Evolutionary conservation across 1,284 basidiomycete species (phyloP).

Genomic region (Spongispora temasekensis): DNA sequence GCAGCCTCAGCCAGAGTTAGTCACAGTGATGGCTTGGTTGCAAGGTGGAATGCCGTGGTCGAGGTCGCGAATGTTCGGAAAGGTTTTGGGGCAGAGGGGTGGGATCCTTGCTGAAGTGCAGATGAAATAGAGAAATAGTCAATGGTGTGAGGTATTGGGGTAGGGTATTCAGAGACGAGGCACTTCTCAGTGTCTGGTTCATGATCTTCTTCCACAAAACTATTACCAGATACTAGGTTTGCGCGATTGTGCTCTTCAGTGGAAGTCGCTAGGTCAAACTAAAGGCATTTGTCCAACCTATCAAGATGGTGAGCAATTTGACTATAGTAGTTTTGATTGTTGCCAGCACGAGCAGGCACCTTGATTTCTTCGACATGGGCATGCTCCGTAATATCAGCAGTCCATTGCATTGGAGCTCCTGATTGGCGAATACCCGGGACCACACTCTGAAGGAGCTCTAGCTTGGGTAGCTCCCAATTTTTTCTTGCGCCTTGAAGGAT

Average conservation of each 20-base stretch:
- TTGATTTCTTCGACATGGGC: slow-evolving; percentile 8
- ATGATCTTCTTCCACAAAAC: slow-evolving; percentile 1
- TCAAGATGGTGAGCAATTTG: background rate
- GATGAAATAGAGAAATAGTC: slow-evolving; percentile 5
- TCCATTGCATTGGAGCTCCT: slow-evolving; percentile 8
- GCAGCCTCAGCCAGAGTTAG: slow-evolving; percentile 1
- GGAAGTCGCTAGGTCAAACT: background rate
- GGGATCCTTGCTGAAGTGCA: background rate
- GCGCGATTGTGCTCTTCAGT: too few relatives aligned
- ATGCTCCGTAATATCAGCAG: slow-evolving; percentile 3
- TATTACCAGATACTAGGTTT: background rate
- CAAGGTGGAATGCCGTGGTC: slow-evolving; percentile 7
- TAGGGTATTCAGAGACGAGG: background rate
- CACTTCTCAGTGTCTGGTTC: background rate
- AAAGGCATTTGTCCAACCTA: slow-evolving; percentile 2
- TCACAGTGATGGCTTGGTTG: background rate
- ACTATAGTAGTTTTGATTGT: slow-evolving; percentile 6
- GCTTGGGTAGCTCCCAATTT: background rate
- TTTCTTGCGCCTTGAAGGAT: background rate
- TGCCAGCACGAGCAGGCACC: background rate
- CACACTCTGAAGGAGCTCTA: background rate
- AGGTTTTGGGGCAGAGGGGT: background rate
- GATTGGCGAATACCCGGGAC: background rate
- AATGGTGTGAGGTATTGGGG: background rate
- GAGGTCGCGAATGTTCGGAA: background rate